These are phyloP conservation scores for Schizophyllum commune DNA, from an alignment of 1,284 basidiomycete species.

Conservation along the genomic window DNA sequence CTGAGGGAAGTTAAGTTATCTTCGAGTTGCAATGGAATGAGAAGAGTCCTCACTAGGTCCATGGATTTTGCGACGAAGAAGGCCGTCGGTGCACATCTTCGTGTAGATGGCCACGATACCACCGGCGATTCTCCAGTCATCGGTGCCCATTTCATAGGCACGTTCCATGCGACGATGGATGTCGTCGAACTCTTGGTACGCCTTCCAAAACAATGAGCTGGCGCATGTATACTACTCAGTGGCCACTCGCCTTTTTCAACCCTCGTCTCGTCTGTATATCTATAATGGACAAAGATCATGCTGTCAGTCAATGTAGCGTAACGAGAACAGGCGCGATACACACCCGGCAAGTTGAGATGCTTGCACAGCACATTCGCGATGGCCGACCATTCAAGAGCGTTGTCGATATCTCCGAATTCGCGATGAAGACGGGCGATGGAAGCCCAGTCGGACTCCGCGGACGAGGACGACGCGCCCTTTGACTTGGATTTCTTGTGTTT, in stretches of 20 bases:
- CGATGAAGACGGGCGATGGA: slow-evolving; percentile 16
- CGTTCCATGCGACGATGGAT: slow-evolving; percentile 42
- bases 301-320: not conserved
- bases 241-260: slow-evolving; percentile 40
- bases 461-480: slow-evolving; percentile 5
- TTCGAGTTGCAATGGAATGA: not conserved
- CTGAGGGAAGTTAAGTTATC: slow-evolving; percentile 20
- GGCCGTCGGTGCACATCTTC: slow-evolving; percentile 53
- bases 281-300: slow-evolving; percentile 17
- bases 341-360: slow-evolving; percentile 46
- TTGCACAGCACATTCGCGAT: slow-evolving; percentile 40
- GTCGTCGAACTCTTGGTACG: slow-evolving; percentile 42
- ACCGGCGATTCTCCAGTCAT: slow-evolving; percentile 36
- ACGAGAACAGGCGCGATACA: slow-evolving; percentile 15
- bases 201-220: not conserved
- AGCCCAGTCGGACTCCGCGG: not conserved
- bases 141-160: slow-evolving; percentile 27
- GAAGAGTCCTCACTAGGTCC: slow-evolving; percentile 34
- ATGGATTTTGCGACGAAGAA: slow-evolving; percentile 50
- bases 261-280: slow-evolving; percentile 49
- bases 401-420: not conserved
- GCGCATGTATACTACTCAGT: not conserved
- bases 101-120: slow-evolving; percentile 55
- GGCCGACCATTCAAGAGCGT: slow-evolving; percentile 28
- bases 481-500: no score